These are phyloP conservation scores for Allium sativum DNA, from an alignment of 106 monocot genomes.

Conservation along the genomic window DNA sequence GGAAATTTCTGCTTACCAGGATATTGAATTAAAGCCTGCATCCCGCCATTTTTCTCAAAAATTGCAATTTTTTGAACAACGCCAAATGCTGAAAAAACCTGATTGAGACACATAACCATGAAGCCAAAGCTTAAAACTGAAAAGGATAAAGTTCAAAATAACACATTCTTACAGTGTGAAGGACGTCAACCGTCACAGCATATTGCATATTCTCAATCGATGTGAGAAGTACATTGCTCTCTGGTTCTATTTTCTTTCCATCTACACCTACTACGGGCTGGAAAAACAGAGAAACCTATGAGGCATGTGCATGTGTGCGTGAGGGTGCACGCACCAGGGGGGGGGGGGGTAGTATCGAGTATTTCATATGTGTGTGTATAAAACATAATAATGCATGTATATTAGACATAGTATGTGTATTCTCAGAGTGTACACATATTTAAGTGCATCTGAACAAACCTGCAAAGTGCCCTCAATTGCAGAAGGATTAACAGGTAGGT, in stretches of 20 bases:
- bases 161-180: slow-evolving; percentile 47
- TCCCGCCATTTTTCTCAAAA: slow-evolving; percentile 78
- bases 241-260: slow-evolving; percentile 66
- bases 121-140: neutral
- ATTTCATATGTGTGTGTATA: no score
- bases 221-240: slow-evolving; percentile 50
- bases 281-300: neutral
- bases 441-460: slow-evolving; percentile 16
- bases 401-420: no score
- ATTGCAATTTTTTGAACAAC: slow-evolving; percentile 76
- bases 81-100: slow-evolving; percentile 79
- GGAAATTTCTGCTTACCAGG: slow-evolving; percentile 27
- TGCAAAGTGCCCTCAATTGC: slow-evolving; percentile 64
- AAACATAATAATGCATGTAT: no score
- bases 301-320: neutral
- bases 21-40: slow-evolving; percentile 68
- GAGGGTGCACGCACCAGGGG: no score
- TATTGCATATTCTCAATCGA: slow-evolving; percentile 50
- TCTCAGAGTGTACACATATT: neutral
- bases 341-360: no score
- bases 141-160: slow-evolving; percentile 1
- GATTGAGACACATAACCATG: slow-evolving; percentile 1
- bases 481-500: slow-evolving; percentile 69
- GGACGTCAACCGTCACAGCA: slow-evolving; percentile 61
- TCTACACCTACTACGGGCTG: slow-evolving; percentile 50